Conservation (phyloP, 2,329 filamentous ascomycete genomes). For the Penicillium decumbens region DNA sequence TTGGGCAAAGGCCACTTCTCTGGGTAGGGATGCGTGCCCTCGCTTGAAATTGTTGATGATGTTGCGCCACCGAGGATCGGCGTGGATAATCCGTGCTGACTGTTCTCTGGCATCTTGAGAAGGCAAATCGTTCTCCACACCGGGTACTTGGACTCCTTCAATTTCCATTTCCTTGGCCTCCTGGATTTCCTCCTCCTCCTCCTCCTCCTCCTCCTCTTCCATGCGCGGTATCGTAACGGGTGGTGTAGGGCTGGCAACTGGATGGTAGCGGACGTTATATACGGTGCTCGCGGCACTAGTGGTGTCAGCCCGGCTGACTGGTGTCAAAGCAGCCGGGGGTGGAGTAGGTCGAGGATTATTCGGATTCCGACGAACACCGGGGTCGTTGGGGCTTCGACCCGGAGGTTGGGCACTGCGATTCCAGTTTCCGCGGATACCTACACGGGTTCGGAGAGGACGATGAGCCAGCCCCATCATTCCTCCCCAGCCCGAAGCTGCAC, state of each 20-base stretch:
- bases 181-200: constrained; percentile 19
- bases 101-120: constrained; percentile 27
- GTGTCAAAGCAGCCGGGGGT: constrained; percentile 50
- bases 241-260: constrained; percentile 48
- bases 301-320: constrained; percentile 57
- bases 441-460: constrained; percentile 35
- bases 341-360: constrained; percentile 34
- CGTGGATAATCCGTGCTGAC: constrained; percentile 30
- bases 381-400: constrained; percentile 13
- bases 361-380: constrained; percentile 9
- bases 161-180: constrained; percentile 26
- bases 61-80: constrained; percentile 45
- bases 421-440: constrained; percentile 25
- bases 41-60: constrained; percentile 57
- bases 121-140: constrained; percentile 15
- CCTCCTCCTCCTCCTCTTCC: constrained; percentile 32
- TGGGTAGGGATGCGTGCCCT: constrained; percentile 54
- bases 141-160: constrained; percentile 9
- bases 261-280: constrained; percentile 60
- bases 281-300: constrained; percentile 60
- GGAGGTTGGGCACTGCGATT: constrained; percentile 12
- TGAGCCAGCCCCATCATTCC: constrained; percentile 35
- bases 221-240: constrained; percentile 35
- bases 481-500: constrained; percentile 38
- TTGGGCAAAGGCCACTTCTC: constrained; percentile 56